Percentiles rank a stretch among this genome's conserved stretches.
phyloP scores from a whole-genome alignment of 2,329 filamentous ascomycete species.

The Xylariaceae sp. region DNA sequence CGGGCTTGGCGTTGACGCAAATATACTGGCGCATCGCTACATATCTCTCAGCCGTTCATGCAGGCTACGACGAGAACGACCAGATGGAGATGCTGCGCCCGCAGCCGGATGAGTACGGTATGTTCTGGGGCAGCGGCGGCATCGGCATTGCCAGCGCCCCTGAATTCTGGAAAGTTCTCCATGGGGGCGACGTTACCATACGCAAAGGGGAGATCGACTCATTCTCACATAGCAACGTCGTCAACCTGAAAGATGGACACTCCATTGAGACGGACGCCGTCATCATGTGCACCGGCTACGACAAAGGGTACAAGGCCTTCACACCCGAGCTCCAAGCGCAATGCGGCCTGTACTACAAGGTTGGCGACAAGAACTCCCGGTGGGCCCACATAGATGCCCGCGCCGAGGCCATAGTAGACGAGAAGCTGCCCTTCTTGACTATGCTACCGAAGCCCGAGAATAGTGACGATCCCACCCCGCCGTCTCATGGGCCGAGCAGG shows the following conservation, averaged over 20 bases:
- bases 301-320: conserved; percentile 32
- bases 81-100: conserved; percentile 32
- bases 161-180: conserved; percentile 43
- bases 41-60: conserved; percentile 32
- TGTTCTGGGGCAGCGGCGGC: conserved; percentile 44
- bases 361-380: too few species aligned
- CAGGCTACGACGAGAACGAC: conserved; percentile 33
- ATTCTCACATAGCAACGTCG: conserved; percentile 21
- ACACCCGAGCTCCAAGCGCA: conserved; percentile 25
- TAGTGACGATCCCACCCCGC: too few species aligned
- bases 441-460: too few species aligned
- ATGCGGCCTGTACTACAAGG: conserved; percentile 23
- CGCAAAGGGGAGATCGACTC: conserved; percentile 32
- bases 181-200: conserved; percentile 38
- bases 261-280: conserved; percentile 29
- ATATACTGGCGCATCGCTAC: conserved; percentile 17
- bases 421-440: too few species aligned
- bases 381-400: too few species aligned
- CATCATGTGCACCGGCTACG: conserved; percentile 36
- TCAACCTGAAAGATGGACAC: conserved; percentile 29
- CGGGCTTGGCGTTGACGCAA: too few species aligned
- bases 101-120: conserved; percentile 24
- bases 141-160: conserved; percentile 42
- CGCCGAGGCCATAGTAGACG: too few species aligned
- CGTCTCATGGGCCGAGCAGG: conserved; percentile 27